Evolutionary conservation across 352 stramenopile species (phyloP).

Genomic region (Aphanomyces astaci): DNA sequence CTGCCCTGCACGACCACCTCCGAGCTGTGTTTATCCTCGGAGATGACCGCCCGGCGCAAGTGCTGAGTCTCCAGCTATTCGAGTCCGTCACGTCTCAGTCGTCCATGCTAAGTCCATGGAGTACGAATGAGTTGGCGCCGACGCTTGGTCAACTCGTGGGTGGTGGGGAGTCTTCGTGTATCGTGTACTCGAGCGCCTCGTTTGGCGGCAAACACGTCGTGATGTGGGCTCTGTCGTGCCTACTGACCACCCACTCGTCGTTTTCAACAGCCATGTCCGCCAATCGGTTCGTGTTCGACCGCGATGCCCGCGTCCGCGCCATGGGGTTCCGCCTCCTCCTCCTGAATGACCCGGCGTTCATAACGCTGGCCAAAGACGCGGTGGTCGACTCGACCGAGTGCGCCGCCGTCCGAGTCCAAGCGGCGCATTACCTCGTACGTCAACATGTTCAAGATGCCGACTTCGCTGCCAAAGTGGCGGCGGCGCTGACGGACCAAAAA

Average conservation of each 20-base stretch:
- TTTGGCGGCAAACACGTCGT: background rate
- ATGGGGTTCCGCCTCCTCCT: background rate
- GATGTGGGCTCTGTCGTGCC: background rate
- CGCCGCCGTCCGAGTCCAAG: background rate
- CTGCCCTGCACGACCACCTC: background rate
- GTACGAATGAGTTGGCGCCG: background rate
- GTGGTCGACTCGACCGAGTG: background rate
- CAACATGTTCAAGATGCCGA: background rate
- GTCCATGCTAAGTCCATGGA: background rate
- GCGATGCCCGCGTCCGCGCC: background rate
- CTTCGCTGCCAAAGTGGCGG: background rate
- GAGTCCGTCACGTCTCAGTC: background rate
- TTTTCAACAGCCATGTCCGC: background rate
- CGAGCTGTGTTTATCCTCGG: background rate
- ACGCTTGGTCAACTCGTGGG: background rate
- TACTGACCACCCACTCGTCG: background rate
- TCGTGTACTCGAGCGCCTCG: background rate
- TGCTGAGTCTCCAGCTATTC: background rate
- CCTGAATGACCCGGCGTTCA: background rate
- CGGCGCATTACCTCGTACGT: background rate
- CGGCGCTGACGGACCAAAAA: too few species aligned
- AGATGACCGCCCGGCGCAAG: background rate
- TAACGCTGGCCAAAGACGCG: background rate
- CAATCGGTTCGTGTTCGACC: constrained; percentile 3
- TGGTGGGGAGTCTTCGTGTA: too few species aligned